A percentile compares a stretch with the other conserved stretches of the same genome.
phyloP scores from a whole-genome alignment of 2,329 filamentous ascomycete species.

The Cadophora sp. region DNA sequence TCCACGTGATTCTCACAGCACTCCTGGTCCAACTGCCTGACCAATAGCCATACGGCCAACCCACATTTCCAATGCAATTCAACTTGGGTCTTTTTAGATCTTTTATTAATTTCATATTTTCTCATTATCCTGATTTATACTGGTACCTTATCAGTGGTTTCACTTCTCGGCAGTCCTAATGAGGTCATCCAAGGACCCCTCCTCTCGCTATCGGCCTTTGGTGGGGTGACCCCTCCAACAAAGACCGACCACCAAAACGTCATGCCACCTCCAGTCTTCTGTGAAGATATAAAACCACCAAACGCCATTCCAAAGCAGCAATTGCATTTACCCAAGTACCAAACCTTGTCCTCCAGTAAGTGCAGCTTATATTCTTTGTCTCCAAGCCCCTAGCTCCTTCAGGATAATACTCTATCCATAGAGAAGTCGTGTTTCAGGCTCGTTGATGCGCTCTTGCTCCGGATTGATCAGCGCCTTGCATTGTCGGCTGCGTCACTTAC shows the following conservation, averaged over 20 bases:
- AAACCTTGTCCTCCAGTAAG: background rate
- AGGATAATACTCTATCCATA: constrained; percentile 6
- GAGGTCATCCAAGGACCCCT: constrained; percentile 5
- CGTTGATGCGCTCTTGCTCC: background rate
- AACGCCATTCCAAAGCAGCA: background rate
- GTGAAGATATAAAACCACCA: constrained; percentile 12
- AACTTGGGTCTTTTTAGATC: background rate
- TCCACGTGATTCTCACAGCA: no score
- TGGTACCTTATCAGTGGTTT: background rate
- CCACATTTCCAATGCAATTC: no score
- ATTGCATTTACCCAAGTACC: constrained; percentile 3
- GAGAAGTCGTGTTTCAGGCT: background rate
- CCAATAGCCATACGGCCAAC: no score
- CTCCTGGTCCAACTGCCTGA: no score
- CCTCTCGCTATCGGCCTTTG: background rate
- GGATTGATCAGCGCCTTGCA: constrained; percentile 14
- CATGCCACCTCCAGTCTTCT: constrained; percentile 2
- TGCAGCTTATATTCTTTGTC: no score
- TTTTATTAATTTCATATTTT: background rate
- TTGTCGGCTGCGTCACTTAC: constrained; percentile 1
- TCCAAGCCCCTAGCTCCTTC: constrained; percentile 6
- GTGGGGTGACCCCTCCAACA: constrained; percentile 2
- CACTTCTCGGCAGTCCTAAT: background rate
- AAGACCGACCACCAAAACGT: constrained; percentile 7
- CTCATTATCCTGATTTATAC: background rate